Evolutionary conservation across 352 stramenopile species (phyloP), one percentile per base, ranked within the genome.

Genomic region (Phytophthora palmivora): DNA sequence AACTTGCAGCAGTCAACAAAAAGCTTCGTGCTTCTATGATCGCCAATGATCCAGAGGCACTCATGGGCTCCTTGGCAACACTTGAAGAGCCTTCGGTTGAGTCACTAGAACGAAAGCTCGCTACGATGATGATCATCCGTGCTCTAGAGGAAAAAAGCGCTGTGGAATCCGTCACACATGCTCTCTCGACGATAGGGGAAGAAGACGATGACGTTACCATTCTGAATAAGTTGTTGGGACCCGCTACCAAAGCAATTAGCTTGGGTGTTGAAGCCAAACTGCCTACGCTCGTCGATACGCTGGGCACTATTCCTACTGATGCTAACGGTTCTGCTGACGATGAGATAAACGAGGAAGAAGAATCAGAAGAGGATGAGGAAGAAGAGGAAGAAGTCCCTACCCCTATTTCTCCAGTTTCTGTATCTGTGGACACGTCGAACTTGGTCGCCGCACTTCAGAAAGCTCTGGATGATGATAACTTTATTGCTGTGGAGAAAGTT

Each of bases 91-190:
- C 81, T 4, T 89, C 81, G 0, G 67, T 75, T 2, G 84, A 92
- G 50, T 90, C 82, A 0, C 54, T 91, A 11, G 84, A 92, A 53
- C 62, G 82, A 24, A 91, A 92, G 36, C 68, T 92, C n/a, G 84
- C 79, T 24, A 92, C 84, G 9, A 89, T 91, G 80, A 85, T 91
- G 76, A 88, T 91, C 49, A 92, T 92, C 57, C 79, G 84, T 39
- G 74, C 84, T 22, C 58, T 92, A 1, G 84, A 92, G 53, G 84
- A 91, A 59, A 91, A 91, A 58, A 86, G 81, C 18, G 81, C 74
- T 0, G 65, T 82, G 5, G 84, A 92, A 32, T 67, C 67, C 6
- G 53, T 92, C 22, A 70, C 66, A 2, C 76, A 82, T 19, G 73
- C 70, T 6, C 53, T 87, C 11, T 62, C 65, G 8, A 55, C 47